These are phyloP conservation scores for Oryza brachyantha DNA, from an alignment of 176 grass and related monocot species.

Conservation along the genomic window DNA sequence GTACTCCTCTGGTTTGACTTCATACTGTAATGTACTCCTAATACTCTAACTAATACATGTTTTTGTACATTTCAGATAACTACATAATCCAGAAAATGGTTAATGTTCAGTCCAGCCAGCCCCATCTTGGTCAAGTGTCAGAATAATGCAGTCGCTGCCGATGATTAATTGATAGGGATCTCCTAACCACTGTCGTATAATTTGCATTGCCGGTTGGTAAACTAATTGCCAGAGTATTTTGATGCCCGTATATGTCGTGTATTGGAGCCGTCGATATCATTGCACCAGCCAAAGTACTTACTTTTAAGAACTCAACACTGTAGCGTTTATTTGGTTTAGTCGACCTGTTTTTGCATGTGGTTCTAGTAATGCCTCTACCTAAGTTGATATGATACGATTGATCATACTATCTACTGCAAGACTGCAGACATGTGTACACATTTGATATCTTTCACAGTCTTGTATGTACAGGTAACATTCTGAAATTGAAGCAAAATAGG, in stretches of 20 bases:
- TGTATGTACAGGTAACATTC: background rate
- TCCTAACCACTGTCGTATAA: conserved; percentile 44
- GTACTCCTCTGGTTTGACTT: conserved; percentile 17
- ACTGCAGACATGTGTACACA: background rate
- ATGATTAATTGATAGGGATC: conserved; percentile 40
- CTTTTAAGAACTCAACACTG: background rate
- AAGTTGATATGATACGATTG: background rate
- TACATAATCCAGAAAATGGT: conserved; percentile 2
- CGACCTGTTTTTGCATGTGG: conserved; percentile 3
- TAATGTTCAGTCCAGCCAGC: background rate
- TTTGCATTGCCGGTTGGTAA: conserved; percentile 40
- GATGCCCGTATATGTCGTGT: background rate
- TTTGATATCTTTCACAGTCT: background rate
- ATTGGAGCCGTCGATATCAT: conserved; percentile 11
- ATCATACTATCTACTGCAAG: background rate
- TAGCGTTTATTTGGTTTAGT: conserved; percentile 1
- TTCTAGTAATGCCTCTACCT: background rate
- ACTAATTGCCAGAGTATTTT: conserved; percentile 8
- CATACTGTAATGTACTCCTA: background rate
- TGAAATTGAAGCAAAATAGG: background rate
- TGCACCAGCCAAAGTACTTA: background rate
- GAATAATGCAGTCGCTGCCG: conserved; percentile 29
- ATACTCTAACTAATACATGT: background rate
- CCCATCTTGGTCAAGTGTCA: conserved; percentile 5
- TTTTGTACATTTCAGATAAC: background rate